Conservation (phyloP, 345 rosid genomes). For the Pelargonium nanum region DNA sequence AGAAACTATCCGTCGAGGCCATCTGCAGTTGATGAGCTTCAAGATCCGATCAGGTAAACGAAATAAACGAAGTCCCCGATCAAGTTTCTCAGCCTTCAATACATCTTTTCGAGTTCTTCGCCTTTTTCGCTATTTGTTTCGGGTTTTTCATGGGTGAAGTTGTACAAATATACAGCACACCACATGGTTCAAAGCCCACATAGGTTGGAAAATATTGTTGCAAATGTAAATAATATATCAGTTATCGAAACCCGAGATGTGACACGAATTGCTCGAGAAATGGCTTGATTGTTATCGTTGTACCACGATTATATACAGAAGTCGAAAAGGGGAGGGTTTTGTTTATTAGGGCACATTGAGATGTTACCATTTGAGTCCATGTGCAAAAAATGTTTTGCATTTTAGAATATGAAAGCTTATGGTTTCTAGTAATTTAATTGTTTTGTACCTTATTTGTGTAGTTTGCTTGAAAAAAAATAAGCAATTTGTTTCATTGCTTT, state of each 20-base stretch:
- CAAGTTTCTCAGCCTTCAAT: background rate
- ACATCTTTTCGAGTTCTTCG: background rate
- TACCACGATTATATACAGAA: constrained; percentile 3
- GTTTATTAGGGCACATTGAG: constrained; percentile 43
- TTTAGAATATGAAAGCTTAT: constrained; percentile 29
- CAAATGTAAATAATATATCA: too few relatives aligned
- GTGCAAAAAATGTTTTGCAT: constrained; percentile 30
- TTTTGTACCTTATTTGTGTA: constrained; percentile 1
- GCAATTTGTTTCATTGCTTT: constrained; percentile 25
- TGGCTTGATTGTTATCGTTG: too few relatives aligned
- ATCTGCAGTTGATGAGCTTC: constrained; percentile 49
- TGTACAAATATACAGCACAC: constrained; percentile 68
- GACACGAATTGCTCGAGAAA: too few relatives aligned
- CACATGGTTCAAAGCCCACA: constrained; percentile 16
- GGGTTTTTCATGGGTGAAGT: constrained; percentile 51
- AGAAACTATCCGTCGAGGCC: constrained; percentile 86
- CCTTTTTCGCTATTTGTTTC: constrained; percentile 20
- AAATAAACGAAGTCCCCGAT: background rate
- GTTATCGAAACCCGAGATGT: too few relatives aligned
- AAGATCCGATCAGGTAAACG: constrained; percentile 1
- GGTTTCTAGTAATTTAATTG: constrained; percentile 18
- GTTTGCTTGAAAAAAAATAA: too few relatives aligned
- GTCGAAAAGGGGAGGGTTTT: constrained; percentile 12
- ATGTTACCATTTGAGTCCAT: constrained; percentile 39
- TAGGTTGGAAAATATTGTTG: constrained; percentile 2